Percentiles rank a stretch among this genome's conserved stretches.
phyloP scores from a whole-genome alignment of 1,284 basidiomycete genomes.

The Amylostereum areolatum region DNA sequence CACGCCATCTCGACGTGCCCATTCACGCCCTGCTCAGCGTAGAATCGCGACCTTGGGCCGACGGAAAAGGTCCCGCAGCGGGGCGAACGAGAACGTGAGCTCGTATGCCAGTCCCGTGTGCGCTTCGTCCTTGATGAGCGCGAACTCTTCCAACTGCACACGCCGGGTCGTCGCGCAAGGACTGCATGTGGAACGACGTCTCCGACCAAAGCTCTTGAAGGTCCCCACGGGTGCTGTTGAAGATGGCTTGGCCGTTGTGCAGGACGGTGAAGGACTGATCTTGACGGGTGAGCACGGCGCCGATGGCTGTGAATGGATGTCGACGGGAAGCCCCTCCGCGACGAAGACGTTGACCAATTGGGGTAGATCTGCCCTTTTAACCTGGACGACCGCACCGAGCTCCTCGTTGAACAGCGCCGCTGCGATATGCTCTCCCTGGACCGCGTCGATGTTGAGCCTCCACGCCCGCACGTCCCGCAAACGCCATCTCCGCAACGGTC shows the following conservation, averaged over 20 bases:
- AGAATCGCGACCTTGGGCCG: slow-evolving; percentile 92
- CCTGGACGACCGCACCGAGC: slow-evolving; percentile 92
- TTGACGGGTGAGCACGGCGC: slow-evolving; percentile 35
- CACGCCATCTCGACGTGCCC: slow-evolving; percentile 99
- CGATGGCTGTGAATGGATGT: slow-evolving; percentile 73
- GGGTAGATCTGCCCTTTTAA: slow-evolving; percentile 57
- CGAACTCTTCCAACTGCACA: slow-evolving; percentile 82
- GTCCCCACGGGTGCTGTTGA: slow-evolving; percentile 58
- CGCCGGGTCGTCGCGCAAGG: slow-evolving; percentile 78
- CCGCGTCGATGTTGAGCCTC: slow-evolving; percentile 60
- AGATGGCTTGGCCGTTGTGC: slow-evolving; percentile 50
- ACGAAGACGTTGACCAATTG: slow-evolving; percentile 60
- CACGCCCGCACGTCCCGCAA: slow-evolving; percentile 84
- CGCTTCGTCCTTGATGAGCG: slow-evolving; percentile 62
- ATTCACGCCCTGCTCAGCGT: slow-evolving; percentile 97
- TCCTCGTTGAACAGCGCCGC: slow-evolving; percentile 90
- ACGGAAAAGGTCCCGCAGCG: slow-evolving; percentile 7
- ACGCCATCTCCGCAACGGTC: slow-evolving; percentile 93
- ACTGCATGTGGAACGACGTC: slow-evolving; percentile 91
- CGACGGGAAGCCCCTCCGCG: slow-evolving; percentile 64
- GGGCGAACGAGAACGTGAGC: slow-evolving; percentile 56
- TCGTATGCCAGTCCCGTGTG: slow-evolving; percentile 76
- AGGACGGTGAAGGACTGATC: slow-evolving; percentile 51
- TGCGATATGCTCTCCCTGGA: slow-evolving; percentile 54
- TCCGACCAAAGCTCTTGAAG: slow-evolving; percentile 91